phyloP scores from a whole-genome alignment of 2,329 filamentous ascomycete species.

The Pseudogymnoascus sp. region DNA sequence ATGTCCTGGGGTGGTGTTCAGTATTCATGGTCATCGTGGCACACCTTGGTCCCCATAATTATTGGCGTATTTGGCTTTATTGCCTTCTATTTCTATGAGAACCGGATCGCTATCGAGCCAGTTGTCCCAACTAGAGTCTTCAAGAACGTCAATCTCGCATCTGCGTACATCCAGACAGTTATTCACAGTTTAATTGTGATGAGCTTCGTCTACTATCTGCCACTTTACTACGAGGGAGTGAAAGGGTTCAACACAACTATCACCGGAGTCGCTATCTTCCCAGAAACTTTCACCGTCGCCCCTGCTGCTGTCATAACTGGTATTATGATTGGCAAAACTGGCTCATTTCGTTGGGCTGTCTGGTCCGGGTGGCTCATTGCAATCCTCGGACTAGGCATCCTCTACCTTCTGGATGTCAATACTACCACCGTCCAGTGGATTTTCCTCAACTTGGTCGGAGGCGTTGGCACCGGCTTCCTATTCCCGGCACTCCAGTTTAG shows the following conservation, averaged over 20 bases:
- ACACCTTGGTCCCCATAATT: slow-evolving; percentile 50
- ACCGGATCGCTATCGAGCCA: neutral
- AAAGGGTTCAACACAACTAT: slow-evolving; percentile 43
- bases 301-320: slow-evolving; percentile 49
- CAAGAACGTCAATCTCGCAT: slow-evolving; percentile 38
- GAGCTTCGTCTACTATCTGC: slow-evolving; percentile 46
- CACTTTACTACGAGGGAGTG: slow-evolving; percentile 41
- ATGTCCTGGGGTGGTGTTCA: slow-evolving; percentile 44
- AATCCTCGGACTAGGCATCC: slow-evolving; percentile 47
- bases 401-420: slow-evolving; percentile 40
- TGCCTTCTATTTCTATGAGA: slow-evolving; percentile 44
- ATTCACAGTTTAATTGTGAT: slow-evolving; percentile 47
- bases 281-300: slow-evolving; percentile 55
- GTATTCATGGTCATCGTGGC: slow-evolving; percentile 54
- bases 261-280: slow-evolving; percentile 47
- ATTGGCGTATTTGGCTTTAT: slow-evolving; percentile 43
- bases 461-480: slow-evolving; percentile 53
- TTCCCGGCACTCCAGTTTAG: slow-evolving; percentile 53
- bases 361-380: slow-evolving; percentile 53
- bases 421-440: slow-evolving; percentile 48
- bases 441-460: slow-evolving; percentile 50
- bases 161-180: slow-evolving; percentile 42
- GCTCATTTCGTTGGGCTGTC: slow-evolving; percentile 49
- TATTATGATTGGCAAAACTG: slow-evolving; percentile 43
- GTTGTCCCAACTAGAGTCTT: slow-evolving; percentile 34